phyloP scores from a whole-genome alignment of 441 rosid genomes.

The Francoa sonchifolia region DNA sequence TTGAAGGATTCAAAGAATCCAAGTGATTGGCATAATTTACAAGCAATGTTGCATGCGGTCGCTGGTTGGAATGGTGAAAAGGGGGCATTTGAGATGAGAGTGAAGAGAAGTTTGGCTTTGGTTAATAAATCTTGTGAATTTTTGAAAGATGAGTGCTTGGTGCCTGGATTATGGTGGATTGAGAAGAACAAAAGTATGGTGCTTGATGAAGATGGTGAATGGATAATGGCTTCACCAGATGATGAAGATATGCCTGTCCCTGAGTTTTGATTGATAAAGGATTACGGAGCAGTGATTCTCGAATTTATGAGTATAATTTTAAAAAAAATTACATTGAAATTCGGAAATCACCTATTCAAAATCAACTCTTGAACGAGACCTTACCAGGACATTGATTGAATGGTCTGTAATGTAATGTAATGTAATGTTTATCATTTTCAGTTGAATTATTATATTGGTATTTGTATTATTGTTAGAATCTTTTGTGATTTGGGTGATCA shows the following conservation, averaged over 20 bases:
- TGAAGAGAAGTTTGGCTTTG: constrained; percentile 70
- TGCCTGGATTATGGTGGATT: constrained; percentile 78
- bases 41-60: constrained; percentile 66
- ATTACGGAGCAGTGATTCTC: too few species aligned
- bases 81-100: constrained; percentile 39
- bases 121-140: constrained; percentile 68
- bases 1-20: constrained; percentile 58
- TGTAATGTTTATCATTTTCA: too few species aligned
- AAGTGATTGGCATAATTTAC: constrained; percentile 81
- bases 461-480: too few species aligned
- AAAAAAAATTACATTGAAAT: too few species aligned
- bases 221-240: constrained; percentile 31
- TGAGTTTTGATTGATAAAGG: constrained; percentile 26
- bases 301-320: too few species aligned
- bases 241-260: constrained; percentile 55
- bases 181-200: constrained; percentile 78
- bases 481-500: too few species aligned
- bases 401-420: too few species aligned
- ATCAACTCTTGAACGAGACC: too few species aligned
- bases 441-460: too few species aligned
- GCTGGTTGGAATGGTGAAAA: constrained; percentile 73
- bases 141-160: constrained; percentile 57
- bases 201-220: constrained; percentile 43
- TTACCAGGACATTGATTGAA: too few species aligned
- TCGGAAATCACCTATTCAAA: too few species aligned